These are phyloP conservation scores for Cercospora sp. DNA, from an alignment of 2,329 filamentous ascomycete species.

Conservation along the genomic window DNA sequence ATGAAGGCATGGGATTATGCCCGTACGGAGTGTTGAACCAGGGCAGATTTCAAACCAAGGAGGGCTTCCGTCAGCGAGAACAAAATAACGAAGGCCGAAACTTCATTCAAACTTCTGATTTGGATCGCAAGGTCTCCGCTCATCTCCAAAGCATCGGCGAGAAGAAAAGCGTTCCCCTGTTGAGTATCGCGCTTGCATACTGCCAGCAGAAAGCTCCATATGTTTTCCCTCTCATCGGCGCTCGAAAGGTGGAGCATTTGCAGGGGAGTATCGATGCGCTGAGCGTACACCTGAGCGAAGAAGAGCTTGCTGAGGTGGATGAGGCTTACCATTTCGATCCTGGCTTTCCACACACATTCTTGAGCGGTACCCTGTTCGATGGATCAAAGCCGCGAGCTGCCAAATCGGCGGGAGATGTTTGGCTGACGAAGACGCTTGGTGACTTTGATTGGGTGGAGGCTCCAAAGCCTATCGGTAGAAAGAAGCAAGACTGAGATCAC, in stretches of 20 bases:
- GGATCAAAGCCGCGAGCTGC: background rate
- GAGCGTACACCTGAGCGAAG: conserved; percentile 56
- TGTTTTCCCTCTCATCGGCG: conserved; percentile 65
- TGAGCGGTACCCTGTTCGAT: background rate
- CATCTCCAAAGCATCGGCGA: background rate
- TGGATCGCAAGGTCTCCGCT: background rate
- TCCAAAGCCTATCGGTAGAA: background rate
- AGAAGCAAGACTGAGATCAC: background rate
- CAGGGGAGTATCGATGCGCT: conserved; percentile 70
- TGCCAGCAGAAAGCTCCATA: conserved; percentile 18
- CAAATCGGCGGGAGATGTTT: background rate
- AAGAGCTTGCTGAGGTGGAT: conserved; percentile 69
- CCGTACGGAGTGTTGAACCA: conserved; percentile 55
- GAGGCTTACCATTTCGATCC: conserved; percentile 60
- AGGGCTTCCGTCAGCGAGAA: conserved; percentile 49
- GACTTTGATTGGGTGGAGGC: background rate
- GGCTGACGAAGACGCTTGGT: background rate
- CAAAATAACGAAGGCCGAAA: conserved; percentile 19
- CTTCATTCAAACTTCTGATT: background rate
- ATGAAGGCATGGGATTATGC: conserved; percentile 39
- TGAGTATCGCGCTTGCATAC: background rate
- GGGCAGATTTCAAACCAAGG: conserved; percentile 46
- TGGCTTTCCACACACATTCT: conserved; percentile 66
- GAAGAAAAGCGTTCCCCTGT: background rate
- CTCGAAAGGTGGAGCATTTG: conserved; percentile 68